Evolutionary conservation across 176 grass and related monocot species (phyloP), one percentile per base, ranked within the genome.

Genomic region (Avena insularis): DNA sequence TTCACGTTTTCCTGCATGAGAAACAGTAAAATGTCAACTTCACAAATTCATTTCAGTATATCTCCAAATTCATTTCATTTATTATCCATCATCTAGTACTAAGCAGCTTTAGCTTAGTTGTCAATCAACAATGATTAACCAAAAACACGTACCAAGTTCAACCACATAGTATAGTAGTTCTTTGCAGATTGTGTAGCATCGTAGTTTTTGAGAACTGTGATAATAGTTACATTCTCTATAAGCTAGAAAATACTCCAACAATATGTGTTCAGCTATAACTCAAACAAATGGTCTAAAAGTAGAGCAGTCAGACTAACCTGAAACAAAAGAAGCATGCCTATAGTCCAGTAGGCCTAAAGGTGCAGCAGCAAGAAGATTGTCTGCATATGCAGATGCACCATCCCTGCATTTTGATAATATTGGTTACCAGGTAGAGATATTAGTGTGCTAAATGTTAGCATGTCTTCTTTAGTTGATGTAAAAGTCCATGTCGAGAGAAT

Each of bases 281-380:
- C 45, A 46, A 46, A 46, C 45, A 46, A 6, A 73, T 80, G 20
- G 3, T 21, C 2, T 67, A 20, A 81, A 85, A 38, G 49, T 8
- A 58, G 40, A 75, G 48, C 46, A 8, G 12, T 23, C 29, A 31
- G 29, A 97, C 45, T 46, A 9, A 9, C 45, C 6, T 46, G 6
- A 46, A 46, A 46, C 45, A 46, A 46, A 46, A 46, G 76, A 87
- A 97, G 89, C 29, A 31, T 31, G 29, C 29, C 29, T 31, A 31
- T 12, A 93, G 77, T 27, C 92, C 95, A 63, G 95, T 25, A 95
- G 85, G 74, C 92, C 95, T 79, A 91, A 71, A 25, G 91, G 93
- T 65, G 93, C 89, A 63, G 95, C 89, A 46, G 80, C 91, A 27
- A 97, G 79, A 88, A 97, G 88, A 95, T 97, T 95, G 65, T 95